phyloP scores from a whole-genome alignment of 805 yeast species.

The Ogataea nonfermentans region DNA sequence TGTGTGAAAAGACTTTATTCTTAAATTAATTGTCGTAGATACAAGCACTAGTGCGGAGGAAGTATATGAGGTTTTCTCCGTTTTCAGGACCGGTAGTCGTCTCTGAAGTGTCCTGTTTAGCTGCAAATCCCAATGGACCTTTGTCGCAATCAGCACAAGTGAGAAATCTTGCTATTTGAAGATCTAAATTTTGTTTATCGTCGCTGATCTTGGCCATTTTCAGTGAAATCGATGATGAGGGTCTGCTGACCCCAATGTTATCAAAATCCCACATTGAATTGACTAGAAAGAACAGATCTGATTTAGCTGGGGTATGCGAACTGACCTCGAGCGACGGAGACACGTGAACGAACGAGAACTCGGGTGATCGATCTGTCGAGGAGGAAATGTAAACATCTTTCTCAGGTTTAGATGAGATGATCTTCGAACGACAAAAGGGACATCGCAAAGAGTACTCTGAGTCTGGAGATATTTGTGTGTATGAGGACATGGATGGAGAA shows the following conservation, averaged over 20 bases:
- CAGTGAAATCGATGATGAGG: conserved; percentile 17
- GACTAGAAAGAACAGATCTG: conserved; percentile 37
- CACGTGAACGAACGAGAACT: conserved; percentile 9
- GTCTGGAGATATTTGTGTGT: not conserved
- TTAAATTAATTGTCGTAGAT: conserved; percentile 11
- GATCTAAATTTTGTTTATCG: conserved; percentile 19
- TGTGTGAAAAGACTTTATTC: conserved; percentile 13
- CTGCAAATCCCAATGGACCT: conserved; percentile 76
- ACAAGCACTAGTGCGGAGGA: conserved; percentile 16
- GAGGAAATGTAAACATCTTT: not conserved
- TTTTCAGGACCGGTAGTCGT: conserved; percentile 8
- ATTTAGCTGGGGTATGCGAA: not conserved
- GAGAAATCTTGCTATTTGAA: conserved; percentile 48
- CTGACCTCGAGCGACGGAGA: not conserved
- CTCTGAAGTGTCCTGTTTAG: conserved; percentile 12
- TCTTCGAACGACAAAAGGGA: conserved; percentile 7
- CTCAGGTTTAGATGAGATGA: conserved; percentile 10
- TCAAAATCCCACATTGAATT: conserved; percentile 77
- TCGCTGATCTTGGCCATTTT: conserved; percentile 1
- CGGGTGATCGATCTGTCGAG: not conserved
- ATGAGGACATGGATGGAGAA: conserved; percentile 4
- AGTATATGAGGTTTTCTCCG: conserved; percentile 18
- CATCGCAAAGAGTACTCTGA: conserved; percentile 4
- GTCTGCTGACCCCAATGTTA: conserved; percentile 69
- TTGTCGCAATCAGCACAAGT: conserved; percentile 76